Conservation (phyloP, 805 yeast species). For the Candida endomychidarum region DNA sequence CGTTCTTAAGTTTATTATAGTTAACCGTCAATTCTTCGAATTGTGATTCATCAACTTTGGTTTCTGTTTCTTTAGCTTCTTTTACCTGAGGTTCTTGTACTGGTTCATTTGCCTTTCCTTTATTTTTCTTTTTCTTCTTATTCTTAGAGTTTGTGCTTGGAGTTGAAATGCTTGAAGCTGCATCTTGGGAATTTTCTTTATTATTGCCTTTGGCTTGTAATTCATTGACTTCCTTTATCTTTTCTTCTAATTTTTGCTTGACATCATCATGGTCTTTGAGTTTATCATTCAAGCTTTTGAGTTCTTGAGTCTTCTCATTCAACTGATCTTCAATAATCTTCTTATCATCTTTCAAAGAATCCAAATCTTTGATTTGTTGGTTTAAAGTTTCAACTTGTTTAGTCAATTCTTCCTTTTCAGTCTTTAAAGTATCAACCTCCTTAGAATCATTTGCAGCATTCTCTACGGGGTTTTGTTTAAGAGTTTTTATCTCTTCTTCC, state of each 20-base stretch:
- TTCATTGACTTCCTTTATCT: neutral
- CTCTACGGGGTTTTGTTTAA: neutral
- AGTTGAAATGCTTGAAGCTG: neutral
- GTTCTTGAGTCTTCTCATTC: neutral
- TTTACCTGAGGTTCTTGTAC: slow-evolving; percentile 9
- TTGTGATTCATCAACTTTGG: neutral
- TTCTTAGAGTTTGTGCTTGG: too few species aligned
- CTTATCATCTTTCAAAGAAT: slow-evolving; percentile 1
- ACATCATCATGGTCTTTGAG: neutral
- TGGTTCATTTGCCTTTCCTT: slow-evolving; percentile 10
- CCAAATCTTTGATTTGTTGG: neutral
- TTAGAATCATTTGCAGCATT: neutral
- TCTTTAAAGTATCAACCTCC: slow-evolving; percentile 3
- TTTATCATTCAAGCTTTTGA: neutral
- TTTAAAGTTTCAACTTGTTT: slow-evolving; percentile 2
- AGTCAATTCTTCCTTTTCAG: slow-evolving; percentile 3
- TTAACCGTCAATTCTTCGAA: slow-evolving; percentile 19
- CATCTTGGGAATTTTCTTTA: slow-evolving; percentile 10
- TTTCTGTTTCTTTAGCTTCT: neutral
- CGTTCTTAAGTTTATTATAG: slow-evolving; percentile 20
- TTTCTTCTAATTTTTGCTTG: neutral
- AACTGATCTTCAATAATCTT: neutral
- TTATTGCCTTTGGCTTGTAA: slow-evolving; percentile 7
- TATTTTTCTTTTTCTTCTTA: slow-evolving; percentile 13
- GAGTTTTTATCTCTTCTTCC: neutral